Conservation (phyloP, 164 flowering plant genomes). For the Kingdonia uniflora region DNA sequence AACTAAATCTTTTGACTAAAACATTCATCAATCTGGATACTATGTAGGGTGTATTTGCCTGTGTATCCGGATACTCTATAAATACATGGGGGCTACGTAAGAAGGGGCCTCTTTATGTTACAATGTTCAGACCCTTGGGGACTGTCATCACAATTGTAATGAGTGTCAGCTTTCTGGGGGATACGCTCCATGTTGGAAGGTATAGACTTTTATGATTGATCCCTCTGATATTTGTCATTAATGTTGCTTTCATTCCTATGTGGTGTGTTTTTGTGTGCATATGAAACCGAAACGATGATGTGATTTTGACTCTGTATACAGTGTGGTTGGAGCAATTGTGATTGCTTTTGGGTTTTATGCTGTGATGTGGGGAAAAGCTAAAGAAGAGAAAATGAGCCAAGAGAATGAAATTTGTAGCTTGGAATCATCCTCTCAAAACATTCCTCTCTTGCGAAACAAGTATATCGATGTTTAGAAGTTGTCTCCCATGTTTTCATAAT, state of each 20-base stretch:
- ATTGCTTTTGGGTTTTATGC: conserved; percentile 25
- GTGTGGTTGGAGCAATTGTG: conserved; percentile 26
- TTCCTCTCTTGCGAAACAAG: conserved; percentile 10
- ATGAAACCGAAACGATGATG: neutral
- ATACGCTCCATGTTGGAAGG: conserved; percentile 46
- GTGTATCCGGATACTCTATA: conserved; percentile 8
- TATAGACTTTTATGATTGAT: too few relatives aligned
- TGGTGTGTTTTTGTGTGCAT: neutral
- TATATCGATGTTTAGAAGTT: too few relatives aligned
- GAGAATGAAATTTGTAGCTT: neutral
- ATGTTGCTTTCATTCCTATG: too few relatives aligned
- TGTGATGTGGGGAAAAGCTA: conserved; percentile 30
- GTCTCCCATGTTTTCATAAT: too few relatives aligned
- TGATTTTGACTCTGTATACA: conserved; percentile 13
- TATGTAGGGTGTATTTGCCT: conserved; percentile 27
- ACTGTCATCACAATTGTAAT: conserved; percentile 34
- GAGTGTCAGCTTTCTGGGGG: conserved; percentile 35
- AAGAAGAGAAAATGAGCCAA: conserved; percentile 14
- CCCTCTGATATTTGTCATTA: too few relatives aligned
- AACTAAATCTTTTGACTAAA: too few relatives aligned
- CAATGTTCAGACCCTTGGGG: conserved; percentile 38
- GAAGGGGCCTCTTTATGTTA: conserved; percentile 44
- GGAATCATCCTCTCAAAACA: conserved; percentile 1
- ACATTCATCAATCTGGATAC: too few relatives aligned
- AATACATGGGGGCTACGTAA: conserved; percentile 36